These are phyloP conservation scores for Solanum ahanhuiri DNA, from an alignment of 257 asterid genomes.

Conservation along the genomic window DNA sequence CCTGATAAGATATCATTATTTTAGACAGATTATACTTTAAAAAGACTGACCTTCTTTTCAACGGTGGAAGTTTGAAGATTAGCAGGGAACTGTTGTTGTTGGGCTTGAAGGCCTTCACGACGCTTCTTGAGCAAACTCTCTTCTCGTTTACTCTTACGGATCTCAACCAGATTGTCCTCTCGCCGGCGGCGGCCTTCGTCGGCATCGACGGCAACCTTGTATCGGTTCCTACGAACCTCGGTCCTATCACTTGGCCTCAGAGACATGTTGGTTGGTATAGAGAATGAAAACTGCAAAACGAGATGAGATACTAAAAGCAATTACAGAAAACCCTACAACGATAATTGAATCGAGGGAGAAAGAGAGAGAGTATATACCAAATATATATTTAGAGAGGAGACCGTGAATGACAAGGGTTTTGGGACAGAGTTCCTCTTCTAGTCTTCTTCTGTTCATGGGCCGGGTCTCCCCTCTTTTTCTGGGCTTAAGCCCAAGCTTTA, in stretches of 20 bases:
- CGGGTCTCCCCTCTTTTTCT: not conserved
- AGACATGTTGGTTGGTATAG: conserved; percentile 6
- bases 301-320: not conserved
- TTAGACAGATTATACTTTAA: not conserved
- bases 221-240: conserved; percentile 81
- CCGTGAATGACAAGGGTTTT: conserved; percentile 6
- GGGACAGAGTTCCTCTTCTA: not conserved
- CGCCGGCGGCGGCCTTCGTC: conserved; percentile 92
- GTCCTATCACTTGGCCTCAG: conserved; percentile 77
- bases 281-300: not conserved
- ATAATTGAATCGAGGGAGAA: not conserved
- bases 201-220: conserved; percentile 94
- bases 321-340: not conserved
- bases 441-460: conserved; percentile 6
- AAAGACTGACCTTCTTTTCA: conserved; percentile 51
- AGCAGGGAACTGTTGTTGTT: conserved; percentile 40
- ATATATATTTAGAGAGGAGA: not conserved
- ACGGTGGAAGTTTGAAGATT: conserved; percentile 37
- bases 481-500: not conserved
- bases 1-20: not conserved
- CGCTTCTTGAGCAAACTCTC: conserved; percentile 82
- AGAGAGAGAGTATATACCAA: not conserved
- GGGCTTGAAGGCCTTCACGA: conserved; percentile 60
- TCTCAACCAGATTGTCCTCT: conserved; percentile 97
- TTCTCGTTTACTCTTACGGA: conserved; percentile 87